Percentiles rank a stretch among this genome's conserved stretches.
phyloP scores from a whole-genome alignment of 495 filamentous ascomycete genomes.

The Endocarpon pusillum region DNA sequence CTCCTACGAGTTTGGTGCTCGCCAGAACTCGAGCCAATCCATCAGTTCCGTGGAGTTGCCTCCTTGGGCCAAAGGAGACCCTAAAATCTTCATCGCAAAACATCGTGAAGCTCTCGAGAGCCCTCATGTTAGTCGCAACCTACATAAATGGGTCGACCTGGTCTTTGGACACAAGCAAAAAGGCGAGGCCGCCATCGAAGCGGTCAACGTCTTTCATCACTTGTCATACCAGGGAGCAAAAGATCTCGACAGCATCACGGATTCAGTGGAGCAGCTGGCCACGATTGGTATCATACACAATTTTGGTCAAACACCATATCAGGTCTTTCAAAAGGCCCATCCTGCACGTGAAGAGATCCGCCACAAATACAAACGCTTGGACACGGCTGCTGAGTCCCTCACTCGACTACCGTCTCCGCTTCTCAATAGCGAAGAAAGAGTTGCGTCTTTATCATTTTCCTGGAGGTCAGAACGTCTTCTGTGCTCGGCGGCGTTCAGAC shows the following conservation, averaged over 20 bases:
- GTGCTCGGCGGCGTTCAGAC: slow-evolving; percentile 61
- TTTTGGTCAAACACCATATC: slow-evolving; percentile 92
- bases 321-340: slow-evolving; percentile 75
- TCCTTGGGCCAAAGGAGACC: slow-evolving; percentile 93
- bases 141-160: slow-evolving; percentile 93
- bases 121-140: slow-evolving; percentile 73
- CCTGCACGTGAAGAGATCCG: slow-evolving; percentile 47
- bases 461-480: slow-evolving; percentile 67
- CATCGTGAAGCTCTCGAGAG: slow-evolving; percentile 89
- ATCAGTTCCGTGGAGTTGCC: slow-evolving; percentile 78
- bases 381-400: slow-evolving; percentile 59
- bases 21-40: slow-evolving; percentile 58
- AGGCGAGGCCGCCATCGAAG: slow-evolving; percentile 81
- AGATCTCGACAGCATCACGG: slow-evolving; percentile 79
- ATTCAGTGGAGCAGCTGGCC: slow-evolving; percentile 65
- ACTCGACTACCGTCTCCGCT: slow-evolving; percentile 69
- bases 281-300: slow-evolving; percentile 96
- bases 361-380: slow-evolving; percentile 47
- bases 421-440: slow-evolving; percentile 63
- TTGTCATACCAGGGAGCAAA: slow-evolving; percentile 87
- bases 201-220: slow-evolving; percentile 88
- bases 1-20: slow-evolving; percentile 75
- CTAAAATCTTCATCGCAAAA: slow-evolving; percentile 87
- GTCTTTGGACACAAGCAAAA: slow-evolving; percentile 92
- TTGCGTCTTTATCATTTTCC: slow-evolving; percentile 63